Base-by-base conservation (phyloP, 208 protist species). In the Trypanosoma avium region DNA sequence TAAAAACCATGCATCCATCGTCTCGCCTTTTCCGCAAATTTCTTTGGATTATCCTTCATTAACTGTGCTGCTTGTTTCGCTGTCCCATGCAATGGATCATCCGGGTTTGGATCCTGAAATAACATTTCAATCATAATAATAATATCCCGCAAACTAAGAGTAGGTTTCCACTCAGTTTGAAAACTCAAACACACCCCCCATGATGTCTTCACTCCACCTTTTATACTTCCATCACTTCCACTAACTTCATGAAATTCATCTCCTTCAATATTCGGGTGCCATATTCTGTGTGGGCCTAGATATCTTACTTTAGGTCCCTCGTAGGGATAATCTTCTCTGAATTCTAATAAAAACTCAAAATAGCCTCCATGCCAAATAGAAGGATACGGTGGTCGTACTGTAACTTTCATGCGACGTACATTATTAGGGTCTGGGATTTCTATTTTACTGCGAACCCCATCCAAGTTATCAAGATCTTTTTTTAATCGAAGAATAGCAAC, bases 211-310 rank as follows among this genome's bases (percentile, higher is more conserved):
- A 48, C 12, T n/a, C 17, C 15, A 9, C 33, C 12, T 17, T 61
- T 49, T 33, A 8, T 10, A 8, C 24, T 38, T 9, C 45, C 40
- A 5, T 50, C 65, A 21, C 13, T 30, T n/a, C 40, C 53, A 24
- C 56, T 61, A 10, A 13, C 22, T 29, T 73, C 47, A 33, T 54
- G 67, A 52, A 75, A 70, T n/a, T 63, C 79, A 24, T 94, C 84
- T 50, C 85, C 86, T 24, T 94, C 91, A 55, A 97, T 95, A 70
- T 97, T 97, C 12, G 91, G 91, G 57, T 97, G 91, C 56, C 86
- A 94, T 36, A 95, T 73, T 55, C 87, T 85, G 10, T 65, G 49
- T 9, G 91, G 82, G 1, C 86, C 86, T 42, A 74, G 59, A 65
- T 91, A 96, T 33, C 77, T 73, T 40, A 93, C 86, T 62, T 84